Percentiles rank a stretch among this genome's conserved stretches.
Conservation (phyloP, 306 rosid genomes). For the Oemleria cerasiformis region DNA sequence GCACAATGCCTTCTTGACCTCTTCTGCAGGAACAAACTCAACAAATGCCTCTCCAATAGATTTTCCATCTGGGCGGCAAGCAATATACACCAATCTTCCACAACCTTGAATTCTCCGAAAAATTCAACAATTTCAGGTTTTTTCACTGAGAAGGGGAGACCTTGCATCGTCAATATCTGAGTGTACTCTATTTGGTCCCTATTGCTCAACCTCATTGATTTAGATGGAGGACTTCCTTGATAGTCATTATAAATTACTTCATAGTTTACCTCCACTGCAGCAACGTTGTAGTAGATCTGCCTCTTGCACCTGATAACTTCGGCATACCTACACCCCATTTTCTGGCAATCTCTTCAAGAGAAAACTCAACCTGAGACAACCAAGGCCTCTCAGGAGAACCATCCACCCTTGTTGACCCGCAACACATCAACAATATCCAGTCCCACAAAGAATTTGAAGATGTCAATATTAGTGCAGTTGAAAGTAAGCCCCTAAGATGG, state of each 20-base stretch:
- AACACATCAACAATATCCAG: slow-evolving; percentile 87
- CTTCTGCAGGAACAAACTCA: slow-evolving; percentile 80
- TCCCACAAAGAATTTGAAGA: slow-evolving; percentile 94
- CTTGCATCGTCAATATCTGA: slow-evolving; percentile 94
- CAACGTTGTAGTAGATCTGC: slow-evolving; percentile 89
- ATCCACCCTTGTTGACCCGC: slow-evolving; percentile 95
- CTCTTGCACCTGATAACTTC: slow-evolving; percentile 94
- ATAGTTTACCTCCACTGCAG: slow-evolving; percentile 75
- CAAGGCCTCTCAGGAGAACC: slow-evolving; percentile 94
- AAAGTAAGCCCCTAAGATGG: slow-evolving; percentile 98
- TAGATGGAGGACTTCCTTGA: slow-evolving; percentile 90
- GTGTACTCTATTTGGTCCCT: slow-evolving; percentile 94
- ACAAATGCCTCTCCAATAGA: slow-evolving; percentile 97
- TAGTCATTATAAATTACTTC: slow-evolving; percentile 85
- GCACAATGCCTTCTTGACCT: slow-evolving; percentile 88
- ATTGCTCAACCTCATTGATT: slow-evolving; percentile 74
- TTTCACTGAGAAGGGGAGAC: slow-evolving; percentile 72
- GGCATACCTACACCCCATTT: slow-evolving; percentile 94
- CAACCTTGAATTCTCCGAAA: slow-evolving; percentile 65
- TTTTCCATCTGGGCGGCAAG: slow-evolving; percentile 95
- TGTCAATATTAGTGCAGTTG: slow-evolving; percentile 85
- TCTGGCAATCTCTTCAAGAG: slow-evolving; percentile 90
- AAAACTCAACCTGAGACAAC: slow-evolving; percentile 91
- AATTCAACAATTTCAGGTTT: slow-evolving; percentile 74
- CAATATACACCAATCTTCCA: slow-evolving; percentile 80